Base-by-base conservation (phyloP, 2,329 filamentous ascomycete species). In the Colletotrichum sublineola region DNA sequence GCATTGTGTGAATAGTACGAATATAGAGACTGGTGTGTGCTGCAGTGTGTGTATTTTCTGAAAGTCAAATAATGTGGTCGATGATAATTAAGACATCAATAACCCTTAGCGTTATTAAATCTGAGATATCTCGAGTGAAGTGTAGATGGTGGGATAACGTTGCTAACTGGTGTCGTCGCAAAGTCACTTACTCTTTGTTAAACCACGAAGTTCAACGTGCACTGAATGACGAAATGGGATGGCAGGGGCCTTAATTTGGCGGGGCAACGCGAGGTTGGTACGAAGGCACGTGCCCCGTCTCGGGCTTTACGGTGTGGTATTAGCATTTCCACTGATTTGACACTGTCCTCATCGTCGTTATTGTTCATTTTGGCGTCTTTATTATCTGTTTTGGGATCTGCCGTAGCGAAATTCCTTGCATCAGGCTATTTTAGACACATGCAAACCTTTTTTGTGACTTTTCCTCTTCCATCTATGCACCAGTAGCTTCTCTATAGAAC, bases 401-500 rank as follows among this genome's bases (percentile, higher is more conserved):
- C 12, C 55, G 40, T 42, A 60, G 44, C 18, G 42, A 18, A 46
- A 7, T 40, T 20, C 18, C 53, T n/a, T 18, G 4, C 58, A 29
- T 33, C 60, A 48, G 55, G 69, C 46, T 70, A 62, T 70, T n/a
- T 3, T 40, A 46, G 14, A 62, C 55, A 36, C 46, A 61, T 44
- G 6, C 20, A 33, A 55, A 24, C 15, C 7, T 31, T 61, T 50
- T 50, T 53, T 40, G 24, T 31, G 11, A 42, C 8, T 15, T 58
- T 15, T 20, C 31, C 5, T 46, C 15, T 38, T 33, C 36, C 33
- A 48, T 44, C 63, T 72, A 73, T 48, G 63, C 71, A 11, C 93
- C 93, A 29, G 92, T 95, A 62, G 94, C 94, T 83, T 97, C 94
- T 53, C 94, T 87, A 80, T 97, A 97, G 81, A 97, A 95, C 1